Evolutionary conservation across 164 flowering plant genomes (phyloP), one percentile per base, ranked within the genome.

Genomic region (Sedum album): DNA sequence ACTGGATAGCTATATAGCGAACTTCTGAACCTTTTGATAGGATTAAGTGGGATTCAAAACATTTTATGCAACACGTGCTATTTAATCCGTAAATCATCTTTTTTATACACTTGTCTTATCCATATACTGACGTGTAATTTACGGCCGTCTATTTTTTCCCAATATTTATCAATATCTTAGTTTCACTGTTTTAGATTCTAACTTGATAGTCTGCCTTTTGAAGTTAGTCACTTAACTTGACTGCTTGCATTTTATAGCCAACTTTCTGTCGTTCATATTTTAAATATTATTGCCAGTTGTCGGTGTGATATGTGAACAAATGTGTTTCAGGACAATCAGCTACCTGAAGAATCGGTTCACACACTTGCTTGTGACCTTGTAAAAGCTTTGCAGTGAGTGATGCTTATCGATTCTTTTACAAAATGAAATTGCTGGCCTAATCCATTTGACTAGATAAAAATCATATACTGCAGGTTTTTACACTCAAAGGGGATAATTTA

Each of bases 331-430:
- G 98, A 94, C 79, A 36, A 74, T 44, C 81, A 83, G 70, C 87
- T 95, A 69, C 99, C 99, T 31, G 99, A 95, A 86, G 97, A 95
- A 38, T 95, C 99, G 26, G 72, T 92, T 70, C 94, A 84, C 73
- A 91, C 88, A 71, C 73, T 92, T 68, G 96, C 85, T 61, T 66
- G 20, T 65, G 67, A 41, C 35, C 42, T 65, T 18, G 67, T 65
- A 35, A 65, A 65, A 65, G 67, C 67, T 65, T n/a, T 65, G 48
- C 67, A 65, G 67, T 65, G 46, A 38, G 67, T 65, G 18, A 65
- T 13, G 25, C 35, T 20, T 21, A 36, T 65, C n/a, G 18, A 21
- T 65, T 41, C n/a, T 33, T 18, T 18, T n/a, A n/a, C 67, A 33
- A 4, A 53, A 13, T 65, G 15, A 5, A 35, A 65, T 10, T 65